These are phyloP conservation scores for Boeremia exigua DNA, from an alignment of 2,329 filamentous ascomycete species.

Conservation along the genomic window DNA sequence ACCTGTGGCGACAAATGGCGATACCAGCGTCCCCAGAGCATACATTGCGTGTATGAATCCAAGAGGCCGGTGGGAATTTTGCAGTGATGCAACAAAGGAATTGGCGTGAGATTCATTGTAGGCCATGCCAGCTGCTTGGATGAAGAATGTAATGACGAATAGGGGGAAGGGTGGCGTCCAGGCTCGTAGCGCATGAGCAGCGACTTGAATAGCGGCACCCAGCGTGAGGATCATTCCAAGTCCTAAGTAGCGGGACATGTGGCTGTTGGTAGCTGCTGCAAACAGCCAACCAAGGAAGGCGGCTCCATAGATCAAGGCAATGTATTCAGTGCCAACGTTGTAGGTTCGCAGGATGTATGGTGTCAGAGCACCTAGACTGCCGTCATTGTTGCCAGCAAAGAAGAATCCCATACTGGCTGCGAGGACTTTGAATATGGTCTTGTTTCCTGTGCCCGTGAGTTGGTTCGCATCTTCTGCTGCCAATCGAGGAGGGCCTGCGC, in stretches of 20 bases:
- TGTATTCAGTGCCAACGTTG: constrained; percentile 55
- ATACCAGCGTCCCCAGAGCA: constrained; percentile 61
- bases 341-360: constrained; percentile 68
- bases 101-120: constrained; percentile 70
- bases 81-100: constrained; percentile 62
- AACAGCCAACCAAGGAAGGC: constrained; percentile 67
- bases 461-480: neutral
- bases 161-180: constrained; percentile 65
- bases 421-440: neutral
- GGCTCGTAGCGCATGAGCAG: constrained; percentile 61
- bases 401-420: constrained; percentile 65
- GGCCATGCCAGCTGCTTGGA: constrained; percentile 65
- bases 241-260: constrained; percentile 59
- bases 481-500: neutral
- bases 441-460: neutral
- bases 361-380: constrained; percentile 67
- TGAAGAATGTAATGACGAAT: constrained; percentile 64
- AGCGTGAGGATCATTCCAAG: constrained; percentile 64
- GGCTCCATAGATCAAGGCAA: constrained; percentile 59
- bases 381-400: constrained; percentile 69
- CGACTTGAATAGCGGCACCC: constrained; percentile 62
- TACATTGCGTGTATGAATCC: constrained; percentile 71
- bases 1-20: constrained; percentile 55
- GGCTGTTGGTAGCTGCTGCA: constrained; percentile 63
- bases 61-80: constrained; percentile 64